These are phyloP conservation scores for Clitocybe nebularis DNA, from an alignment of 1,284 basidiomycete species.

Conservation along the genomic window DNA sequence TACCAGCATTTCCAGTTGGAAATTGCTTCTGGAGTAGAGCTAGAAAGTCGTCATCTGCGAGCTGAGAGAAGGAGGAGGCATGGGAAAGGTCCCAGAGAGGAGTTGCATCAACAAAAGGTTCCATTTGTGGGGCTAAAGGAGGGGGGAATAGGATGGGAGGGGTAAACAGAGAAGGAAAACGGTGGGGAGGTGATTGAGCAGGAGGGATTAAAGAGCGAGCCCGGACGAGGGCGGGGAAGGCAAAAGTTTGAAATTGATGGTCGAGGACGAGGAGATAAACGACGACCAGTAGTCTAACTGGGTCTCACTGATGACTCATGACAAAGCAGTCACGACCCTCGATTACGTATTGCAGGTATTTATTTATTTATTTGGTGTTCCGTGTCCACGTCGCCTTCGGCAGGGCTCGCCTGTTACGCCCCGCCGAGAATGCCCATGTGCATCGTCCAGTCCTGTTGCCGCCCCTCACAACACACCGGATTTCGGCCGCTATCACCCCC, in stretches of 20 bases:
- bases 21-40: slow-evolving; percentile 75
- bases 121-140: slow-evolving; percentile 27
- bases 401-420: too few species aligned
- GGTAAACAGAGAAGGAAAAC: slow-evolving; percentile 6
- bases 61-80: slow-evolving; percentile 55
- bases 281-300: slow-evolving; percentile 3
- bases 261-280: slow-evolving; percentile 18
- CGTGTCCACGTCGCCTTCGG: slow-evolving; percentile 11
- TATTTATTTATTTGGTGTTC: slow-evolving; percentile 9
- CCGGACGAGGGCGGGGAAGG: slow-evolving; percentile 3
- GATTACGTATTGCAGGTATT: background rate
- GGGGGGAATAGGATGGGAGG: slow-evolving; percentile 14
- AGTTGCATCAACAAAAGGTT: slow-evolving; percentile 34
- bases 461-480: background rate
- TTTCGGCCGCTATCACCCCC: background rate
- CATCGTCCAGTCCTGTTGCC: background rate
- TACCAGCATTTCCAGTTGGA: slow-evolving; percentile 25
- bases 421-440: background rate
- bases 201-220: background rate
- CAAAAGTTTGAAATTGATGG: slow-evolving; percentile 4
- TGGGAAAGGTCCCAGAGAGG: slow-evolving; percentile 70
- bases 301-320: slow-evolving; percentile 19
- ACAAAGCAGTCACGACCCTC: slow-evolving; percentile 16
- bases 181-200: background rate
- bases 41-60: slow-evolving; percentile 74